Evolutionary conservation across 2,329 filamentous ascomycete species (phyloP), one percentile per base, ranked within the genome.

Genomic region (Cladosporium sp.): DNA sequence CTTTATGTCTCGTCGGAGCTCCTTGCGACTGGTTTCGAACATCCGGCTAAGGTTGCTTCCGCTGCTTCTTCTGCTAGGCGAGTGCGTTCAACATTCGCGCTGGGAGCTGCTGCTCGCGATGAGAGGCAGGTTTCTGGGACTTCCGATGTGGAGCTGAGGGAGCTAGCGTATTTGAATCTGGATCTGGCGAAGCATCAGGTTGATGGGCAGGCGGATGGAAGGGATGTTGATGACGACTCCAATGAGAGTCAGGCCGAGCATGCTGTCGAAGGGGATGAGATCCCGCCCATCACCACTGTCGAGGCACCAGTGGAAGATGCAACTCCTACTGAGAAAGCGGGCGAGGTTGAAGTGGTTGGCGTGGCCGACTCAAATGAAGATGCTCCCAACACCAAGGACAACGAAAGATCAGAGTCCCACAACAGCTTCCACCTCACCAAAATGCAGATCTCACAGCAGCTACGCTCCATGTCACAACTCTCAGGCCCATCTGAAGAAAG

Each of bases 381-480:
- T 4, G 41, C 18, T 21, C 41, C n/a, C 41, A 8, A 15, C 3
- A 24, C n/a, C n/a, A 21, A 47, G n/a, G 52, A 55, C 4, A n/a
- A 55, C 8, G 52, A 34, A 26, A 51, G 67, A 64, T 18, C 54
- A 32, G 26, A 55, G 18, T 55, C 51, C 11, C 28, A 34, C 36
- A 38, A 34, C 38, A 72, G 68, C 59, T 44, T 81, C 2, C 80
- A 81, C 66, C 74, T 82, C 1, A 72, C 79, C 59, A 78, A 74
- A 36, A 81, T 82, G 80, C 75, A 78, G 14, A 82, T 82, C 32
- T 80, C 79, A 2, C 77, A 80, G 60, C 80, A 81, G 70, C 71
- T 82, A 15, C 79, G 80, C 7, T 81, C 78, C 7, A 76, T 76
- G 18, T 82, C 80, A 3, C 71, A 77, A 14, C 75, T 78, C 3